Conservation (phyloP, 164 flowering plant genomes). For the Chimonanthus praecox region DNA sequence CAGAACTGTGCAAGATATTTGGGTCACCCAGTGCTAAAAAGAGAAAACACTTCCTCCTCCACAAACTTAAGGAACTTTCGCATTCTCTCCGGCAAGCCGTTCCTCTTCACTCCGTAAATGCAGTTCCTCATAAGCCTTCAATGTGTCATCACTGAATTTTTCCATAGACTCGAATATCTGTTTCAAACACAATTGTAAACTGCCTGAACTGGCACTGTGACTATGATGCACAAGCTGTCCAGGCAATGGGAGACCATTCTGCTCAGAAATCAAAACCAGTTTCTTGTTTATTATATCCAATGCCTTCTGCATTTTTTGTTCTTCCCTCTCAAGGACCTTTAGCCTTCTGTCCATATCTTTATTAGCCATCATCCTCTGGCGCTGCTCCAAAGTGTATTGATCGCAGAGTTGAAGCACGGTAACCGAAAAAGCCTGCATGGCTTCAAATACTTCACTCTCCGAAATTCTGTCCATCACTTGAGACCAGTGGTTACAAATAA, state of each 20-base stretch:
- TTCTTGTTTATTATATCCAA: conserved; percentile 74
- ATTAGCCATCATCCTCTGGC: conserved; percentile 23
- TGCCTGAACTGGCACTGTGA: conserved; percentile 34
- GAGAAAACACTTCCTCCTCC: not conserved
- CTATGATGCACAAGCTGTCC: conserved; percentile 39
- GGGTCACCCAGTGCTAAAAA: not conserved
- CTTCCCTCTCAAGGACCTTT: conserved; percentile 66
- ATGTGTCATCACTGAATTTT: conserved; percentile 48
- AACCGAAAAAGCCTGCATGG: conserved; percentile 31
- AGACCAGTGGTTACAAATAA: conserved; percentile 44
- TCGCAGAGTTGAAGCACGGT: conserved; percentile 28
- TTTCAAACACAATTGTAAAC: conserved; percentile 54
- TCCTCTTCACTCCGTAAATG: conserved; percentile 60
- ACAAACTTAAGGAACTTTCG: conserved; percentile 13
- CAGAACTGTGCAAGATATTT: not conserved
- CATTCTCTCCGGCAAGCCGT: conserved; percentile 28
- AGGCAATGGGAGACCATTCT: conserved; percentile 23
- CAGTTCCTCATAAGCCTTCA: conserved; percentile 66
- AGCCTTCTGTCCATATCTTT: conserved; percentile 44
- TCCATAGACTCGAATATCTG: conserved; percentile 81
- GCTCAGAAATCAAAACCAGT: conserved; percentile 42
- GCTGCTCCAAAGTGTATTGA: conserved; percentile 22
- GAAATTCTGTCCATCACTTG: conserved; percentile 41
- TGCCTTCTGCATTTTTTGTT: conserved; percentile 69
- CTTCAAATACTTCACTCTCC: conserved; percentile 40